Evolutionary conservation across 2,329 filamentous ascomycete species (phyloP), one percentile per base, ranked within the genome.

Genomic region (Westerdykella sp.): DNA sequence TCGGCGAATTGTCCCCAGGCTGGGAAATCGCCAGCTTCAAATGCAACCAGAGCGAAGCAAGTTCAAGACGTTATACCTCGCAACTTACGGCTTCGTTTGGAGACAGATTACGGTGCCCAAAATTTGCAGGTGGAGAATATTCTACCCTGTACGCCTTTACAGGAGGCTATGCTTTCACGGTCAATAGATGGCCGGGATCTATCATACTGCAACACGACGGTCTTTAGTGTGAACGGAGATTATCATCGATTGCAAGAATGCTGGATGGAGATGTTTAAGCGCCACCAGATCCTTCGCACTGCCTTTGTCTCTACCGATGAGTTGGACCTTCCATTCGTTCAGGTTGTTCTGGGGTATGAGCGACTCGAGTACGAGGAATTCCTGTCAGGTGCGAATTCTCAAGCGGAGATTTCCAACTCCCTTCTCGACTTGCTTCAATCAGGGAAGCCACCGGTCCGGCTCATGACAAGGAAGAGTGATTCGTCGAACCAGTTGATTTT

Each of bases 131-230:
- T 85, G 2, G 66, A 76, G 23, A 72, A 69, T 1, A 73, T 95
- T 7, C 68, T 90, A 5, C 89, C 89, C 1, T 95, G 90, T 59
- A 94, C 88, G 1, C 85, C 89, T 1, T 69, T 96, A 0, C 90
- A 96, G 62, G 85, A 94, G 68, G 85, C 84, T 1, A 95, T 95
- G 88, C 72, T 95, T 0, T 83, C 81, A 2, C 77, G 79, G 7
- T 68, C 68, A 21, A 52, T 63, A 4, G 67, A 68, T 55, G 71
- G 48, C 2, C 65, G 65, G 1, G 62, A 69, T 10, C 66, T 68
- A 1, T 73, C 80, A 2, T 95, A 95, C 60, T 80, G 77, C 55
- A 95, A 95, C 60, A 78, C 78, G 38, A 79, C 87, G 43, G 65
- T 83, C 0, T 77, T 95, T 48, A 71, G 75, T 5, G 59, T 94